Evolutionary conservation across 179 eudicot genomes (phyloP).

Genomic region (Corrigiola litoralis): DNA sequence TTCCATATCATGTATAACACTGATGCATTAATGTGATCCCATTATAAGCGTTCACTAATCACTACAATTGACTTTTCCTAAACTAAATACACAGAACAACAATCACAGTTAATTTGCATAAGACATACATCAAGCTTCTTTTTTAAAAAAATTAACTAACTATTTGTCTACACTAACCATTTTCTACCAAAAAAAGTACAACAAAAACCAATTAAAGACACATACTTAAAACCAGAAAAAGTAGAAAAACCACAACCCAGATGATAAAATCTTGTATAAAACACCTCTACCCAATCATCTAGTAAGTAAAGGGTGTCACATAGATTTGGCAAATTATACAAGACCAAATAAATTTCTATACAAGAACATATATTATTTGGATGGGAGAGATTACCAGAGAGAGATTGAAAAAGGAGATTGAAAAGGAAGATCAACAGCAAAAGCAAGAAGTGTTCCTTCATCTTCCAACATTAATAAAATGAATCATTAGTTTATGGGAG

Average conservation of each 20-base stretch:
- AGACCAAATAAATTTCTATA: too few relatives aligned
- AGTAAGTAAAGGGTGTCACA: neutral
- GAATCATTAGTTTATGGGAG: too few relatives aligned
- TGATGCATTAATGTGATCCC: neutral
- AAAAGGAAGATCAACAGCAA: slow-evolving; percentile 14
- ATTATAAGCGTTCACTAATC: neutral
- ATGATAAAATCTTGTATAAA: neutral
- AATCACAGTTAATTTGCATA: too few relatives aligned
- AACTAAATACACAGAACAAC: too few relatives aligned
- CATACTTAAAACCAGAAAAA: neutral
- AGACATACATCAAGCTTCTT: too few relatives aligned
- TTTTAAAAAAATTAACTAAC: too few relatives aligned
- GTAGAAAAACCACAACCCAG: neutral
- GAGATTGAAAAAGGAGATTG: slow-evolving; percentile 29
- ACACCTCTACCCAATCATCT: neutral
- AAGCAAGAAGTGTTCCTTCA: slow-evolving; percentile 17
- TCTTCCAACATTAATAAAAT: slow-evolving; percentile 20
- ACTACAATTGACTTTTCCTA: too few relatives aligned
- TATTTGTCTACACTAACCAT: neutral
- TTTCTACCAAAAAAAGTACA: neutral
- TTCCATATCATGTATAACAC: slow-evolving; percentile 4
- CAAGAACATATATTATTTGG: neutral
- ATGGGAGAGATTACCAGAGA: slow-evolving; percentile 21
- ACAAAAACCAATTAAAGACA: neutral
- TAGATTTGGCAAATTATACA: neutral